Conservation (phyloP, 805 yeast genomes). For the Torulaspora indica region DNA sequence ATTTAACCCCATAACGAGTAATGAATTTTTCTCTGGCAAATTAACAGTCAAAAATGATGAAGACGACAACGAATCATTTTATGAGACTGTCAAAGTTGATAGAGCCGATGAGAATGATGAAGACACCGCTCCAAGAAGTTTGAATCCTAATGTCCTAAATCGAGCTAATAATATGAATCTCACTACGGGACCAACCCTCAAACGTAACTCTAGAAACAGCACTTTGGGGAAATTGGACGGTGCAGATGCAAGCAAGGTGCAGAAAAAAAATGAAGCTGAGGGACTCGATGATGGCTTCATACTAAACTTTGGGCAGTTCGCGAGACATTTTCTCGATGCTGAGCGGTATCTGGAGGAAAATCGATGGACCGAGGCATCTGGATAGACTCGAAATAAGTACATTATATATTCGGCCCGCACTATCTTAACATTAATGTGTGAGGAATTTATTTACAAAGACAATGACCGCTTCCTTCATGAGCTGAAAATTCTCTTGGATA, state of each 20-base stretch:
- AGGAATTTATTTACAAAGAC: slow-evolving; percentile 2
- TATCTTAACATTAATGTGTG: not conserved
- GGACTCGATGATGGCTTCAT: slow-evolving; percentile 10
- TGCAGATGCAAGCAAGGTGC: not conserved
- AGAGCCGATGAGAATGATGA: not conserved
- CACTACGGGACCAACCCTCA: not conserved
- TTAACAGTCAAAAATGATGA: slow-evolving; percentile 1
- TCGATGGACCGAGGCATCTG: slow-evolving; percentile 18
- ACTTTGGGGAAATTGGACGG: not conserved
- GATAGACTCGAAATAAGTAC: slow-evolving; percentile 1
- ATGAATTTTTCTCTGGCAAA: slow-evolving; percentile 12
- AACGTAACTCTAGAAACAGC: not conserved
- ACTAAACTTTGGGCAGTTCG: slow-evolving; percentile 14
- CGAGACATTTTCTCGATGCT: slow-evolving; percentile 19
- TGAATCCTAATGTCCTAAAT: slow-evolving; percentile 7
- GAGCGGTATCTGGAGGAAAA: slow-evolving; percentile 21
- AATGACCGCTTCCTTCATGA: slow-evolving; percentile 4
- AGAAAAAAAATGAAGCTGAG: not conserved
- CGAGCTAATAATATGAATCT: not conserved
- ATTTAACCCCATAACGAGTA: slow-evolving; percentile 18
- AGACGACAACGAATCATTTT: slow-evolving; percentile 1
- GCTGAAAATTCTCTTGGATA: slow-evolving; percentile 61
- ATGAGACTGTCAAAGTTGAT: not conserved
- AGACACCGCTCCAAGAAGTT: slow-evolving; percentile 5
- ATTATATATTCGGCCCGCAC: not conserved